Conservation (phyloP, 257 asterid genomes). For the Solanum pennellii region DNA sequence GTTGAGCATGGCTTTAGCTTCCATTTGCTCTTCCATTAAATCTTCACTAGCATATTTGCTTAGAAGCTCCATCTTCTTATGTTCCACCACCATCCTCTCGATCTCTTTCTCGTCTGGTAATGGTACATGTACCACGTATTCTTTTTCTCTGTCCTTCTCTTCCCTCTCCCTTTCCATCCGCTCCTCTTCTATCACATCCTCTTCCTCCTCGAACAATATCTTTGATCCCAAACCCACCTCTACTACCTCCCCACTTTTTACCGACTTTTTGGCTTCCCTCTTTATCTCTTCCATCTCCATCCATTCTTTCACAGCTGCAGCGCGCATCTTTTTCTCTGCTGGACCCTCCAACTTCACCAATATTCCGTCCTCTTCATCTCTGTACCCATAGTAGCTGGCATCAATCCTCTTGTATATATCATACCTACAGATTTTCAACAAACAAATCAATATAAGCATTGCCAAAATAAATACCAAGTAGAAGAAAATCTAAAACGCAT, state of each 20-base stretch:
- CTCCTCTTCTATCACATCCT: constrained; percentile 89
- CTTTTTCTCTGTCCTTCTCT: constrained; percentile 53
- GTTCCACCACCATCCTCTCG: constrained; percentile 74
- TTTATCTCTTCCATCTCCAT: constrained; percentile 69
- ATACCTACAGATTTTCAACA: constrained; percentile 39
- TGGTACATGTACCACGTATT: constrained; percentile 84
- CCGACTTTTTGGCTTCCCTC: constrained; percentile 80
- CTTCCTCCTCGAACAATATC: constrained; percentile 81
- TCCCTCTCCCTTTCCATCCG: constrained; percentile 59
- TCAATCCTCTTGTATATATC: constrained; percentile 91
- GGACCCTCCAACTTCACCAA: constrained; percentile 72
- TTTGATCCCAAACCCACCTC: constrained; percentile 67
- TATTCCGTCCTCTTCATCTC: constrained; percentile 96
- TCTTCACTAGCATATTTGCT: constrained; percentile 68
- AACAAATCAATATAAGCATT: constrained; percentile 1
- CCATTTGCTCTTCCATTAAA: constrained; percentile 59
- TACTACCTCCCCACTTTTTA: constrained; percentile 85
- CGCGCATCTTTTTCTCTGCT: constrained; percentile 65
- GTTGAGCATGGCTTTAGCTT: constrained; percentile 79
- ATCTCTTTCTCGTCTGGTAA: constrained; percentile 89
- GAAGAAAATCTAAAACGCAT: not conserved
- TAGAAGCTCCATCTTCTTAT: constrained; percentile 80
- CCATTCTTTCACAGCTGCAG: constrained; percentile 69
- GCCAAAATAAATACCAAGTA: not conserved
- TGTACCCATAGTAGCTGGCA: constrained; percentile 88